Percentiles rank a stretch among this genome's conserved stretches.
Evolutionary conservation across 148 eudicot species (phyloP).

Genomic region (Spergularia marina): DNA sequence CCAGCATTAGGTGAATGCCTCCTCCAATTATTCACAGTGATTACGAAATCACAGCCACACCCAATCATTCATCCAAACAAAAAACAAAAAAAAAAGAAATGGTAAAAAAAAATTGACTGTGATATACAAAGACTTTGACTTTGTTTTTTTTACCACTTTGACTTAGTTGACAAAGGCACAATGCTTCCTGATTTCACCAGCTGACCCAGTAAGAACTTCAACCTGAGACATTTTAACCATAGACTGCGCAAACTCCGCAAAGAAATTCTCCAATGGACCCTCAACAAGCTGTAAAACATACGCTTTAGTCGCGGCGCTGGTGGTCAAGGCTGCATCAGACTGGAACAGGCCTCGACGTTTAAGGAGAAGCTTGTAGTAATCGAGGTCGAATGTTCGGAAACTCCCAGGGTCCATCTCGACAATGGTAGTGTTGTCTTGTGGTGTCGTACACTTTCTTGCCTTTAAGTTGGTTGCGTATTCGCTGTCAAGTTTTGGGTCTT

Average conservation of each 20-base stretch:
- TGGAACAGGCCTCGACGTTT: slow-evolving; percentile 71
- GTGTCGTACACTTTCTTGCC: slow-evolving; percentile 49
- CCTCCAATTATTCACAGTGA: slow-evolving; percentile 20
- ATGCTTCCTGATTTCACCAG: slow-evolving; percentile 60
- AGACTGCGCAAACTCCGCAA: slow-evolving; percentile 44
- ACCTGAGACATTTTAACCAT: slow-evolving; percentile 74
- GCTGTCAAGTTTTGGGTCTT: slow-evolving; percentile 64
- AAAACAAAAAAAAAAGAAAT: not conserved
- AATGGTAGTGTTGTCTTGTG: slow-evolving; percentile 47
- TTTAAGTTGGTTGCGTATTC: slow-evolving; percentile 63
- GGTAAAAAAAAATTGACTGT: not conserved
- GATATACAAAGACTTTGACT: no score
- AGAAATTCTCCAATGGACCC: slow-evolving; percentile 52
- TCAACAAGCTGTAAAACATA: slow-evolving; percentile 37
- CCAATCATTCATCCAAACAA: not conserved
- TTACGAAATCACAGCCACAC: slow-evolving; percentile 14
- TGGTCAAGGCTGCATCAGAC: slow-evolving; percentile 70
- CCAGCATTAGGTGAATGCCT: not conserved
- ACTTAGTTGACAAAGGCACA: slow-evolving; percentile 61
- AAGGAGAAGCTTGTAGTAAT: slow-evolving; percentile 55
- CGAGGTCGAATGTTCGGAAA: slow-evolving; percentile 62
- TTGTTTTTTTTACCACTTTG: not conserved
- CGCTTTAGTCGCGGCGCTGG: slow-evolving; percentile 32
- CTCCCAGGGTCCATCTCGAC: slow-evolving; percentile 93
- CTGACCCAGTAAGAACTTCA: slow-evolving; percentile 58